Evolutionary conservation across 495 filamentous ascomycete species (phyloP).

Genomic region (Neurospora sp.): DNA sequence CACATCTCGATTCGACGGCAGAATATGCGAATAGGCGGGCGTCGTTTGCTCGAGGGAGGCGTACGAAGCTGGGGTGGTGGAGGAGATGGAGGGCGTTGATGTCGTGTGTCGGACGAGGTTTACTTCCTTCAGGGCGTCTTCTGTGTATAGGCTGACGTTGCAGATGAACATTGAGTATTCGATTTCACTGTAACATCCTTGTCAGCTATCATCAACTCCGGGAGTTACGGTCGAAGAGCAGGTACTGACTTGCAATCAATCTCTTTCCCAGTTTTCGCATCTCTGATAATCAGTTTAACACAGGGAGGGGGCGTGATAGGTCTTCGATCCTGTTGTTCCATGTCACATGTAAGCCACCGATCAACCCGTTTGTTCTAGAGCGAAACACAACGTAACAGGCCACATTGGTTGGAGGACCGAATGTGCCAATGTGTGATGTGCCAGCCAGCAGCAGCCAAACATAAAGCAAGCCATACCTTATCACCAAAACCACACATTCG

Average conservation of each 20-base stretch:
- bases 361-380: not conserved
- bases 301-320: constrained; percentile 96
- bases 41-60: constrained; percentile 21
- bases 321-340: constrained; percentile 61
- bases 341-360: not conserved
- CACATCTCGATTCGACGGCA: constrained; percentile 22
- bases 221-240: not conserved
- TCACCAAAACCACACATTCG: constrained; percentile 99
- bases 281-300: constrained; percentile 72
- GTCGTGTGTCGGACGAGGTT: constrained; percentile 87
- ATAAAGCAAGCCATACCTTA: constrained; percentile 49
- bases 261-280: constrained; percentile 71
- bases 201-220: not conserved
- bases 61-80: constrained; percentile 40
- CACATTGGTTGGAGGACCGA: not conserved
- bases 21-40: constrained; percentile 23
- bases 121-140: constrained; percentile 75
- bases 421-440: not conserved
- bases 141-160: constrained; percentile 86
- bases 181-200: constrained; percentile 33
- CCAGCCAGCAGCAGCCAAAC: not conserved
- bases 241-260: constrained; percentile 74
- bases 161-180: constrained; percentile 88
- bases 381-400: not conserved
- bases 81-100: constrained; percentile 80